Base-by-base conservation (phyloP, 345 rosid genomes). In the Bruguiera gymnorhiza region DNA sequence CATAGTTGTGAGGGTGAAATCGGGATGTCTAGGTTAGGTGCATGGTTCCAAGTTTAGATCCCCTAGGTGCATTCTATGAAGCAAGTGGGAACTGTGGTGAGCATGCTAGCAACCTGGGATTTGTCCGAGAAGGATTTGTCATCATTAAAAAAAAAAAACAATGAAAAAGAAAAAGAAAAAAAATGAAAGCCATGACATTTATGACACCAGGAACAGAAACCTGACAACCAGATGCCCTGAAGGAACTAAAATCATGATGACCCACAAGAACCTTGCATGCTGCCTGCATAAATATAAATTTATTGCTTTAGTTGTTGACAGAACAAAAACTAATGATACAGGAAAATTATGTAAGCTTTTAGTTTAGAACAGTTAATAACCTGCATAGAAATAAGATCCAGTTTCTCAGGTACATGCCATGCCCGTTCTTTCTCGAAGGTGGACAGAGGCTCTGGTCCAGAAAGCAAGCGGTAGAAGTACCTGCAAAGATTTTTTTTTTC, bases 211-310 rank as follows among this genome's bases (percentile, higher is more conserved):
- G 60, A 61, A 78, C 63, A 55, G 24, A 23, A 77, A 86, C 97
- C 95, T 89, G 95, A 79, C 98, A 91, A 81, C 95, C 89, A 75
- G 92, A 32, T 67, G 97, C 96, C 82, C 97, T 83, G 85, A 94
- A 94, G 84, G 98, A 91, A 79, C 96, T 94, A 78, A 94, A 94
- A 82, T 94, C 97, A 73, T 89, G 97, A 70, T 73, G 70, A 36
- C 98, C 98, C 77, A 82, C 81, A 77, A 94, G 96, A 81, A 88
- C 76, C 84, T 78, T 86, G 90, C 98, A 91, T 58, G 97, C 97
- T 80, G 87, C 96, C 98, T 94, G 91, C 74, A 78, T 39, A 60
- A 54, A 71, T 61, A 73, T 36, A 60, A 68, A 65, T 50, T 43
- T 55, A 9, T 52, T 10, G 15, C 20, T 55, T 52, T 55, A 54